A percentile compares a stretch with the other conserved stretches of the same genome.
These are phyloP conservation scores for Malassezia brasiliensis DNA, from an alignment of 1,284 basidiomycete species.

Conservation along the genomic window DNA sequence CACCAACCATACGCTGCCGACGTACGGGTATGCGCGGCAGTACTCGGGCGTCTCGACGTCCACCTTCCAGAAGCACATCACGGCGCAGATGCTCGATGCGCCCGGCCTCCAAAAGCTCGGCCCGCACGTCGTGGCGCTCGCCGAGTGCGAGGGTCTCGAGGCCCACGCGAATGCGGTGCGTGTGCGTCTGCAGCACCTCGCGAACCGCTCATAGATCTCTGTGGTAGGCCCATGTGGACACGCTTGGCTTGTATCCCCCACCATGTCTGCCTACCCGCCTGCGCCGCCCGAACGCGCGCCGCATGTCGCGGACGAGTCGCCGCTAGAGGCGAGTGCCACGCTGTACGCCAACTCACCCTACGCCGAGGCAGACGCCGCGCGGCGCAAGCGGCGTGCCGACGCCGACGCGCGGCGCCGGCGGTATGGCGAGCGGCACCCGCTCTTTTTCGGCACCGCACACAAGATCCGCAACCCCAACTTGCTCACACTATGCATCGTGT, in stretches of 20 bases:
- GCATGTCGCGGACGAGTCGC: slow-evolving; percentile 4
- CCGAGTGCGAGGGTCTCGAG: slow-evolving; percentile 86
- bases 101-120: slow-evolving; percentile 71
- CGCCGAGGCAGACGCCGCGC: not conserved
- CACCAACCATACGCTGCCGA: slow-evolving; percentile 78
- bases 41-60: slow-evolving; percentile 95
- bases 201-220: not conserved
- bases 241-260: not conserved
- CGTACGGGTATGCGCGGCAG: slow-evolving; percentile 77
- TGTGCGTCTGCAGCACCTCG: slow-evolving; percentile 35
- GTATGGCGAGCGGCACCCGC: slow-evolving; percentile 7
- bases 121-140: slow-evolving; percentile 77
- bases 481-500: slow-evolving; percentile 2
- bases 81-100: slow-evolving; percentile 77
- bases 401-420: not conserved
- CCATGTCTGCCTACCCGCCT: slow-evolving; percentile 5
- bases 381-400: not conserved
- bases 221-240: too few species aligned
- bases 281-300: not conserved
- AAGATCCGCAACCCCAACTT: slow-evolving; percentile 6
- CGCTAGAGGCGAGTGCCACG: slow-evolving; percentile 4
- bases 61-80: slow-evolving; percentile 98
- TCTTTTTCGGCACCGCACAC: slow-evolving; percentile 10
- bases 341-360: slow-evolving; percentile 15
- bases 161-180: slow-evolving; percentile 65